Evolutionary conservation across 805 yeast species (phyloP).

Genomic region (Candida ortonii): DNA sequence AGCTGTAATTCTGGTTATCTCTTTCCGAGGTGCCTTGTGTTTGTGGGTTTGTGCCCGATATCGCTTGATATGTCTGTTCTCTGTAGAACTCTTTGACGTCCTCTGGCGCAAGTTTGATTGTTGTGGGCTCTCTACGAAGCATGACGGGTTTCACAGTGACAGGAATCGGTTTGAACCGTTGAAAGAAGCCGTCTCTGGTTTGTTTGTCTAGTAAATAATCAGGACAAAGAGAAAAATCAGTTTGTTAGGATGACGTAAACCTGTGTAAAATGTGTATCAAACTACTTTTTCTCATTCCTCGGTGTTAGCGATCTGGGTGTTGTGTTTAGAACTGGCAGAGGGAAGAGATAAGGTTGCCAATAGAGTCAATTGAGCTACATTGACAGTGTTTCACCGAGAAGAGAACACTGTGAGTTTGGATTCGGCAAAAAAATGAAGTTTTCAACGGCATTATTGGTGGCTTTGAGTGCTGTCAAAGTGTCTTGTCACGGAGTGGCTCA

Average conservation of each 20-base stretch:
- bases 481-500: conserved; percentile 1
- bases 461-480: conserved; percentile 1
- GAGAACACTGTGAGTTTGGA: not conserved
- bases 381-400: not conserved
- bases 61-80: conserved; percentile 25
- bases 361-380: not conserved
- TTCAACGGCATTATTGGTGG: not conserved
- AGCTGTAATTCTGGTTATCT: conserved; percentile 15
- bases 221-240: no score
- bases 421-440: conserved; percentile 2
- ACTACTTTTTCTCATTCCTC: no score
- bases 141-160: conserved; percentile 34
- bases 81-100: conserved; percentile 46
- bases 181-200: no score
- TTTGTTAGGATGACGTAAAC: no score
- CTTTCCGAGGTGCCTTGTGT: conserved; percentile 3
- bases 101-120: conserved; percentile 63
- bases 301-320: no score
- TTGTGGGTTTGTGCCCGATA: conserved; percentile 9
- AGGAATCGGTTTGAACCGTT: not conserved
- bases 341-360: not conserved
- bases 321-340: no score
- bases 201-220: no score
- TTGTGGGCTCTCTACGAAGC: conserved; percentile 73
- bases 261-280: no score